phyloP scores from a whole-genome alignment of 495 filamentous ascomycete species.

The Hypoxylon lenormandii region DNA sequence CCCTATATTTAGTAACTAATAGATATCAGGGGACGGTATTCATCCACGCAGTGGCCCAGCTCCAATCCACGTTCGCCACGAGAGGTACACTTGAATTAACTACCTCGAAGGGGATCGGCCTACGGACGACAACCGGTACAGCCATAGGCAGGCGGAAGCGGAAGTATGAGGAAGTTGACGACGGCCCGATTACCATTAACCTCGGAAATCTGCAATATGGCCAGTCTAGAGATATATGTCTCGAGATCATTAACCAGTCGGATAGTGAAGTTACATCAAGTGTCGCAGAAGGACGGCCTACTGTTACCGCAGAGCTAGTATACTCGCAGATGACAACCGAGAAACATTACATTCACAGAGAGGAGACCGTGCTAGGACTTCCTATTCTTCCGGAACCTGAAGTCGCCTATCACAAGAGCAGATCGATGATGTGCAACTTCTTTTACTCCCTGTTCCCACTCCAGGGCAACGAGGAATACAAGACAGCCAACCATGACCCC shows the following conservation, averaged over 20 bases:
- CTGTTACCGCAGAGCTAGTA: slow-evolving; percentile 49
- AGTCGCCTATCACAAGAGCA: slow-evolving; percentile 59
- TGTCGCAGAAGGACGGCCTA: not conserved
- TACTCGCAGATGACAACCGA: slow-evolving; percentile 43
- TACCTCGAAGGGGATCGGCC: slow-evolving; percentile 46
- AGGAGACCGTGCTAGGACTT: slow-evolving; percentile 21
- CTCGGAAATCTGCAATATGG: slow-evolving; percentile 61
- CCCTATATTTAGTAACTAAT: slow-evolving; percentile 10
- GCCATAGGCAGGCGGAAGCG: slow-evolving; percentile 44
- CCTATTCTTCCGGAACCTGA: slow-evolving; percentile 34
- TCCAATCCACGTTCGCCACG: slow-evolving; percentile 60
- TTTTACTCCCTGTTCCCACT: slow-evolving; percentile 53
- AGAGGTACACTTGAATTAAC: slow-evolving; percentile 52
- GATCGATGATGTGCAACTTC: slow-evolving; percentile 56
- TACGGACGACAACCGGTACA: slow-evolving; percentile 54
- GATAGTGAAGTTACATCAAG: not conserved
- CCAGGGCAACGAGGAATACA: slow-evolving; percentile 46
- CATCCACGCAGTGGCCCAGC: slow-evolving; percentile 61
- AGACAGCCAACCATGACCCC: slow-evolving; percentile 22
- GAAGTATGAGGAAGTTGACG: slow-evolving; percentile 12
- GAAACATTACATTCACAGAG: not conserved
- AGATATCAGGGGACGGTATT: slow-evolving; percentile 57
- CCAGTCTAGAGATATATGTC: slow-evolving; percentile 61
- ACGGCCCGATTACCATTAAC: slow-evolving; percentile 47
- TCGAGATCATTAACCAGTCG: slow-evolving; percentile 33